These are phyloP conservation scores for Prunus dulcis DNA, from an alignment of 306 rosid species.

Conservation along the genomic window DNA sequence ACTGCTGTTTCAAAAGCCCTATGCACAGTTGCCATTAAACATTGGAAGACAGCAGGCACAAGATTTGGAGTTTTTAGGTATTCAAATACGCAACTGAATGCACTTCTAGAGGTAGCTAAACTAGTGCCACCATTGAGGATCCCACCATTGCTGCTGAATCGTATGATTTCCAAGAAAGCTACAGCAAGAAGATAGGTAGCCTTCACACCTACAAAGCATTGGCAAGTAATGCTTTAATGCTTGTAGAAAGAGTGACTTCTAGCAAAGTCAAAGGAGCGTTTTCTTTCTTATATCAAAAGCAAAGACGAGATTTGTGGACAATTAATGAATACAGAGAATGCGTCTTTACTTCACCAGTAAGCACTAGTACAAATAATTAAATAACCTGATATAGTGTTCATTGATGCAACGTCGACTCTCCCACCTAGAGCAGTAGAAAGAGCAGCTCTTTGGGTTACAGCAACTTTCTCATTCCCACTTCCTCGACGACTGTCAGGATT, in stretches of 20 bases:
- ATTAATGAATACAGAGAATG: slow-evolving; percentile 13
- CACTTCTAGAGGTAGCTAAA: slow-evolving; percentile 70
- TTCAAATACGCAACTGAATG: slow-evolving; percentile 93
- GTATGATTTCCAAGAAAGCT: slow-evolving; percentile 90
- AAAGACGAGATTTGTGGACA: neutral
- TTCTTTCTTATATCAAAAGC: neutral
- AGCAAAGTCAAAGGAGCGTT: neutral
- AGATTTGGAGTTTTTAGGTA: slow-evolving; percentile 95
- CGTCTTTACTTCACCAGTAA: neutral
- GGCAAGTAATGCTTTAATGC: slow-evolving; percentile 9
- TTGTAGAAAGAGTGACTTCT: neutral
- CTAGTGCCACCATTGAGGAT: slow-evolving; percentile 74
- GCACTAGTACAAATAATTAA: neutral
- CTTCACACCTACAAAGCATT: slow-evolving; percentile 74
- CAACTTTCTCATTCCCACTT: slow-evolving; percentile 94
- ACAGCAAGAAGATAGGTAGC: slow-evolving; percentile 99
- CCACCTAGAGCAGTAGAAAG: slow-evolving; percentile 98
- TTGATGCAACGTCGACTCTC: slow-evolving; percentile 80
- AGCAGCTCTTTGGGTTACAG: slow-evolving; percentile 83
- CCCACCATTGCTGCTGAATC: slow-evolving; percentile 97
- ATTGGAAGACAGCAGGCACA: slow-evolving; percentile 93
- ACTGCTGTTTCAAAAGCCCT: slow-evolving; percentile 88
- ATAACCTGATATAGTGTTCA: slow-evolving; percentile 89
- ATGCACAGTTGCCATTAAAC: slow-evolving; percentile 87
- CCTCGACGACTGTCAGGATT: slow-evolving; percentile 88